Conservation (phyloP, 768 basidiomycete genomes). For the Mycena vitilis region DNA sequence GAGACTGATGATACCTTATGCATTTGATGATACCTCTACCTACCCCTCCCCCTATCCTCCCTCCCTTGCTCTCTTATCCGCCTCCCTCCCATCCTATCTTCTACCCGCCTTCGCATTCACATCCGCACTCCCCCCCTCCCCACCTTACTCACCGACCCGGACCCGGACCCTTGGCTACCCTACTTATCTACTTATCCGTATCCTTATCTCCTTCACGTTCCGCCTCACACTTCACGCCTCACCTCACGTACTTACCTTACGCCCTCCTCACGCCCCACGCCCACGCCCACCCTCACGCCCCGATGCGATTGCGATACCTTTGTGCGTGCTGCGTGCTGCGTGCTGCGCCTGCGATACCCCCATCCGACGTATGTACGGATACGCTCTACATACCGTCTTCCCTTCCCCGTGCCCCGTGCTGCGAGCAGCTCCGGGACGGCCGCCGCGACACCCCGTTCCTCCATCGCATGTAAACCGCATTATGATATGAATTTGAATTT, state of each 20-base stretch:
- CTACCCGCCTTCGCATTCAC: slow-evolving; percentile 9
- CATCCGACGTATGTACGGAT: not conserved
- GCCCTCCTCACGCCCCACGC: slow-evolving; percentile 9
- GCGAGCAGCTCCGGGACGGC: not conserved
- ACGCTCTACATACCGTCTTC: too few species aligned
- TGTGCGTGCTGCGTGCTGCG: slow-evolving; percentile 13
- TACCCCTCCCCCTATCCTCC: slow-evolving; percentile 4
- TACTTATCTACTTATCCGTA: slow-evolving; percentile 37
- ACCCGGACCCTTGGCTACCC: slow-evolving; percentile 10
- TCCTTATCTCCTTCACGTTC: slow-evolving; percentile 12
- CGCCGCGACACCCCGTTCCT: slow-evolving; percentile 16
- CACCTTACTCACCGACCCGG: not conserved
- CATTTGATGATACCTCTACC: slow-evolving; percentile 34
- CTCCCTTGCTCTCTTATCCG: not conserved
- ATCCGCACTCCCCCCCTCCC: too few species aligned
- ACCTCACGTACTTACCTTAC: slow-evolving; percentile 11
- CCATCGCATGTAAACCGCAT: slow-evolving; percentile 4
- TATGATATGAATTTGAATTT: slow-evolving; percentile 32
- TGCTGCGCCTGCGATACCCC: slow-evolving; percentile 29
- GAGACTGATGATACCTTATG: slow-evolving; percentile 36
- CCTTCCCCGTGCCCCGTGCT: not conserved
- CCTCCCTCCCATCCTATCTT: not conserved
- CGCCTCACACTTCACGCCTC: slow-evolving; percentile 13
- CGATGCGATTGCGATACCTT: slow-evolving; percentile 29
- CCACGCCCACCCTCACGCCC: slow-evolving; percentile 1